phyloP scores from a whole-genome alignment of 331 rosid genomes.

The Pyrus hybrid region DNA sequence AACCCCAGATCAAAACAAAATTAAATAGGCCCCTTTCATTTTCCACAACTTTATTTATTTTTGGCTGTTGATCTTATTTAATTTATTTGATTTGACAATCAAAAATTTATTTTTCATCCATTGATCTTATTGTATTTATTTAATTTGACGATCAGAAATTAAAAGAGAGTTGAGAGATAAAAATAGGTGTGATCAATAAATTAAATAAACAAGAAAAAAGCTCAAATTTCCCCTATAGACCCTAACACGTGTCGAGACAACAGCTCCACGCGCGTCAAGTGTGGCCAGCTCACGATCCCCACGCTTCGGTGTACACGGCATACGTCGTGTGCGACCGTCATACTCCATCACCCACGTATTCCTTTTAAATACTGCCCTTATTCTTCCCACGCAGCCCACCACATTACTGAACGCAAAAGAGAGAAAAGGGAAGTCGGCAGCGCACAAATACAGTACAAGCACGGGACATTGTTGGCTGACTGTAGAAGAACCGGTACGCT shows the following conservation, averaged over 20 bases:
- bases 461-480: not conserved
- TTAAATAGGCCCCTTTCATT: too few species aligned
- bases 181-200: too few species aligned
- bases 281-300: not conserved
- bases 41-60: too few species aligned
- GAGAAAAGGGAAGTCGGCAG: not conserved
- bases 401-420: not conserved
- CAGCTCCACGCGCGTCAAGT: not conserved
- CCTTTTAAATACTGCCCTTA: not conserved
- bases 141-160: too few species aligned
- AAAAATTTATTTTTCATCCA: too few species aligned
- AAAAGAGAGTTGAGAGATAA: too few species aligned
- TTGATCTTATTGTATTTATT: too few species aligned
- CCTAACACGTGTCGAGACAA: too few species aligned
- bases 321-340: not conserved
- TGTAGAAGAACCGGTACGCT: not conserved
- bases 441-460: not conserved
- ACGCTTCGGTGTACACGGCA: not conserved
- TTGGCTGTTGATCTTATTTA: too few species aligned
- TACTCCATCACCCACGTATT: not conserved
- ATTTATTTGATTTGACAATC: rapidly evolving
- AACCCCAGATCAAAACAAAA: too few species aligned
- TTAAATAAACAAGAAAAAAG: too few species aligned
- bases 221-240: too few species aligned
- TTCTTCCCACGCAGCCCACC: not conserved